These are phyloP conservation scores for Collybiopsis luxurians DNA, from an alignment of 768 basidiomycete genomes.

Conservation along the genomic window DNA sequence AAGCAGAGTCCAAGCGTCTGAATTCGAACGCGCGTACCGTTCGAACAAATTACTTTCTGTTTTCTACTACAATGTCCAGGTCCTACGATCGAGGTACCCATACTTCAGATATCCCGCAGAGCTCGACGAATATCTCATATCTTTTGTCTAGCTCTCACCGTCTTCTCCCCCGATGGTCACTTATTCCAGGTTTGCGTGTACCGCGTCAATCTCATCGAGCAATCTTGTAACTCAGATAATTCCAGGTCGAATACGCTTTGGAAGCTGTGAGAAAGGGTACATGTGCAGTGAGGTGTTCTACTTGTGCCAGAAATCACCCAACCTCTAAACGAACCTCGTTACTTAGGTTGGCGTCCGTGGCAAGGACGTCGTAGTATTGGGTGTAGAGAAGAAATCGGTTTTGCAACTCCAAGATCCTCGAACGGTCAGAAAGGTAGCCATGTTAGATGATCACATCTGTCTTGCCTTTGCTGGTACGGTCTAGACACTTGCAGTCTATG, in stretches of 20 bases:
- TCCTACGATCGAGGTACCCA: slow-evolving; percentile 92
- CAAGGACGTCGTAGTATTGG: slow-evolving; percentile 91
- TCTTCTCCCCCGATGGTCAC: slow-evolving; percentile 98
- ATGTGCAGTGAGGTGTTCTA: slow-evolving; percentile 69
- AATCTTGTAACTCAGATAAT: slow-evolving; percentile 12
- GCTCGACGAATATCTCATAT: neutral
- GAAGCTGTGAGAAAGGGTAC: slow-evolving; percentile 98
- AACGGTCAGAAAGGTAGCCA: slow-evolving; percentile 96
- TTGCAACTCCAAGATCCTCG: slow-evolving; percentile 97
- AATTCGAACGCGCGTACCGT: slow-evolving; percentile 49
- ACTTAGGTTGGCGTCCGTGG: slow-evolving; percentile 92
- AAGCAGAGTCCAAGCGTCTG: slow-evolving; percentile 20
- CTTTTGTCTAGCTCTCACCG: slow-evolving; percentile 73
- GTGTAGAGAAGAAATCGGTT: slow-evolving; percentile 98
- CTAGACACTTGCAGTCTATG: slow-evolving; percentile 6
- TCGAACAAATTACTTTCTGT: slow-evolving; percentile 12
- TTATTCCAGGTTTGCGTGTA: slow-evolving; percentile 78
- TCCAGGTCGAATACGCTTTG: slow-evolving; percentile 96
- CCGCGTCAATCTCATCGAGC: slow-evolving; percentile 21
- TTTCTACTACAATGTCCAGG: slow-evolving; percentile 66
- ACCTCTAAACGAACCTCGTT: neutral
- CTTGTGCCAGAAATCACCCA: neutral
- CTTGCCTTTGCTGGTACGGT: slow-evolving; percentile 91
- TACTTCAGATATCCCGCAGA: neutral
- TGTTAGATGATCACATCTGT: slow-evolving; percentile 97